Percentiles rank a stretch among this genome's conserved stretches.
Evolutionary conservation across 495 filamentous ascomycete species (phyloP).

Genomic region (Thozetella sp.): DNA sequence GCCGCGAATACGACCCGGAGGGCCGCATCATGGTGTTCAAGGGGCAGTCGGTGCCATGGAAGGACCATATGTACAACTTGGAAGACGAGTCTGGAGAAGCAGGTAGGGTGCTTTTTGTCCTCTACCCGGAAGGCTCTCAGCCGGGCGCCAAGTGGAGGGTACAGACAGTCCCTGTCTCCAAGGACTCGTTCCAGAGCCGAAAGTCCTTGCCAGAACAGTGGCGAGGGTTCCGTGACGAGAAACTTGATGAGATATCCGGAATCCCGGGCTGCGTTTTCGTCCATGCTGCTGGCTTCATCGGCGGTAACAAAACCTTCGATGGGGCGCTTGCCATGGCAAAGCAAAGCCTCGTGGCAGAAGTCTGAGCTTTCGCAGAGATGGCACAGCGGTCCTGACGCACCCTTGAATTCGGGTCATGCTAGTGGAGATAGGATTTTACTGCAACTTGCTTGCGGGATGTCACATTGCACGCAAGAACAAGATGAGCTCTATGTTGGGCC

Average conservation of each 20-base stretch:
- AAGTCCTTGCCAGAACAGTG: slow-evolving; percentile 89
- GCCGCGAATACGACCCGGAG: slow-evolving; percentile 65
- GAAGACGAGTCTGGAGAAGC: slow-evolving; percentile 58
- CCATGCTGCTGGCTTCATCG: slow-evolving; percentile 94
- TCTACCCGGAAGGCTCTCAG: slow-evolving; percentile 80
- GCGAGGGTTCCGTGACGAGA: slow-evolving; percentile 85
- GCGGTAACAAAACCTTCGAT: slow-evolving; percentile 87
- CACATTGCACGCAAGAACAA: too few relatives aligned
- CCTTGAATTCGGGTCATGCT: neutral
- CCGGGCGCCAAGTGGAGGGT: slow-evolving; percentile 86
- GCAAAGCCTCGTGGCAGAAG: slow-evolving; percentile 51
- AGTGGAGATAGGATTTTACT: too few relatives aligned
- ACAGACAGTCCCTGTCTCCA: slow-evolving; percentile 78
- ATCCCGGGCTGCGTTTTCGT: slow-evolving; percentile 85
- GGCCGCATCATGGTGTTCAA: slow-evolving; percentile 83
- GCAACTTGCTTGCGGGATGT: too few relatives aligned
- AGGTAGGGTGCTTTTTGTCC: slow-evolving; percentile 78
- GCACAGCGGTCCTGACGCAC: too few relatives aligned
- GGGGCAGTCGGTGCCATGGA: slow-evolving; percentile 81
- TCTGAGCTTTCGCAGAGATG: slow-evolving; percentile 9
- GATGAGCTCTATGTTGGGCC: too few relatives aligned
- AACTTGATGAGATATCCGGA: slow-evolving; percentile 73
- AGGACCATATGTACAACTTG: slow-evolving; percentile 90
- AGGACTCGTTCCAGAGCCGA: slow-evolving; percentile 85
- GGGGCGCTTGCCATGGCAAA: slow-evolving; percentile 87